Conservation (phyloP, 768 basidiomycete genomes). For the Boletales sp. region DNA sequence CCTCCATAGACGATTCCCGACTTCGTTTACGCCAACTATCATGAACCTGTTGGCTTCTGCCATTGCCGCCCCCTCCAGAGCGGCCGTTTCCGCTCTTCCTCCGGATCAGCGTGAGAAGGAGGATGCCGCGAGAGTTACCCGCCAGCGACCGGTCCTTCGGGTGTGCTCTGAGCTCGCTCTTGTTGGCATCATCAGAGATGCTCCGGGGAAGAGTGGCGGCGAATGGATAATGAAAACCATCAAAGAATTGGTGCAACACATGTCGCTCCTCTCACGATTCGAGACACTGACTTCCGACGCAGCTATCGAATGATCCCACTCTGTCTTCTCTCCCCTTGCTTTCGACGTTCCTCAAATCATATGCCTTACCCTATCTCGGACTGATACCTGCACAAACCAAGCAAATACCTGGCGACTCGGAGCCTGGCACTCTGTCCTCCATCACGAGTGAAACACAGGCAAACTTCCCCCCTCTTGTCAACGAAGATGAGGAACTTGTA, state of each 20-base stretch:
- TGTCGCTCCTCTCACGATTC: slow-evolving; percentile 7
- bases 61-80: slow-evolving; percentile 56
- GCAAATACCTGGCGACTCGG: slow-evolving; percentile 54
- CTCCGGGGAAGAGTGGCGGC: slow-evolving; percentile 65
- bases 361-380: slow-evolving; percentile 85
- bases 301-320: slow-evolving; percentile 87
- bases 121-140: slow-evolving; percentile 69
- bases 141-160: slow-evolving; percentile 82
- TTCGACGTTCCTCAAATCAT: slow-evolving; percentile 91
- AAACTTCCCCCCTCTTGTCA: slow-evolving; percentile 39
- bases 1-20: slow-evolving; percentile 83
- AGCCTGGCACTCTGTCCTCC: slow-evolving; percentile 53
- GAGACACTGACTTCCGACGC: slow-evolving; percentile 11
- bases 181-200: slow-evolving; percentile 78
- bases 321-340: slow-evolving; percentile 87
- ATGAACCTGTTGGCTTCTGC: slow-evolving; percentile 55
- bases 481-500: slow-evolving; percentile 71
- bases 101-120: slow-evolving; percentile 92
- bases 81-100: slow-evolving; percentile 51
- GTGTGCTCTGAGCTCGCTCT: slow-evolving; percentile 89
- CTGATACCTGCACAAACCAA: slow-evolving; percentile 53
- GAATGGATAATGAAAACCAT: slow-evolving; percentile 88
- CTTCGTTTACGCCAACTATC: slow-evolving; percentile 72
- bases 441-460: slow-evolving; percentile 30
- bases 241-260: slow-evolving; percentile 70